Conservation (phyloP, 2,329 filamentous ascomycete species). For the Septoria linicola region DNA sequence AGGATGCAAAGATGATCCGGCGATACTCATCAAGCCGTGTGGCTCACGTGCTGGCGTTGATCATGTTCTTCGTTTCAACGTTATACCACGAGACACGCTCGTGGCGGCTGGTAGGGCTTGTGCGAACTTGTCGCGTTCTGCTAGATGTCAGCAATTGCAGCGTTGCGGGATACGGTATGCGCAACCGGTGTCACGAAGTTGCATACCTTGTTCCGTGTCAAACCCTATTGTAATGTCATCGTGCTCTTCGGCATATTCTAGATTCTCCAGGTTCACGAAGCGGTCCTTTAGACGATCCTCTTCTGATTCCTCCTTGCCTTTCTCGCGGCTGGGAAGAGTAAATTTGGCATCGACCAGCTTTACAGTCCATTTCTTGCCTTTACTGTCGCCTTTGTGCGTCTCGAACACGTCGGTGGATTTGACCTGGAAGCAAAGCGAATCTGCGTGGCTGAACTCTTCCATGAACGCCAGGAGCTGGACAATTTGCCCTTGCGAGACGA, state of each 20-base stretch:
- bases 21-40: too few species aligned
- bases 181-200: background rate
- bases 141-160: conserved; percentile 25
- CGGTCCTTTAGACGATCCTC: conserved; percentile 62
- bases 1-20: too few species aligned
- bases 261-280: conserved; percentile 82
- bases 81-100: conserved; percentile 42
- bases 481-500: conserved; percentile 72
- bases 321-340: conserved; percentile 64
- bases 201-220: conserved; percentile 61
- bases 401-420: conserved; percentile 84
- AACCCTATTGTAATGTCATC: conserved; percentile 87
- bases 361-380: conserved; percentile 62
- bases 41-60: too few species aligned
- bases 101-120: conserved; percentile 47
- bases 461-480: conserved; percentile 83
- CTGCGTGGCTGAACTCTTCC: conserved; percentile 79
- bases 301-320: conserved; percentile 52
- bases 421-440: conserved; percentile 84
- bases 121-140: conserved; percentile 49
- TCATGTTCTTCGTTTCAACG: conserved; percentile 42
- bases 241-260: conserved; percentile 87
- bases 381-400: conserved; percentile 45
- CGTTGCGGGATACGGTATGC: background rate
- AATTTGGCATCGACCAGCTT: conserved; percentile 90